Percentiles rank a stretch among this genome's conserved stretches.
phyloP scores from a whole-genome alignment of 1,284 basidiomycete genomes.

The Malassezia pachydermatis region DNA sequence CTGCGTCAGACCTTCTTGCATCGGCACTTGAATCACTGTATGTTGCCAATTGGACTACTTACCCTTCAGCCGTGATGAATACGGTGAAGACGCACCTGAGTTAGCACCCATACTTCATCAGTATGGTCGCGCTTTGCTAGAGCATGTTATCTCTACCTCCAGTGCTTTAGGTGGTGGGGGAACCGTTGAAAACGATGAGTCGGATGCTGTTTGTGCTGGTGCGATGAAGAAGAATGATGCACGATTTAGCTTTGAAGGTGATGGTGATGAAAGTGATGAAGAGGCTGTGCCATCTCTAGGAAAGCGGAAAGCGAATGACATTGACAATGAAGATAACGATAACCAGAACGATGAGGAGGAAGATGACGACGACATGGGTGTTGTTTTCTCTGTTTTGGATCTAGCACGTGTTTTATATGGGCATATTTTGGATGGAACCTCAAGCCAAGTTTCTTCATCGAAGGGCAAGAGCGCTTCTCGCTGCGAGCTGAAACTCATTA shows the following conservation, averaged over 20 bases:
- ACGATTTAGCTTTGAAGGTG: constrained; percentile 37
- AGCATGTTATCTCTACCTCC: constrained; percentile 37
- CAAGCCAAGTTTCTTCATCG: neutral
- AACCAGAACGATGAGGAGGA: constrained; percentile 6
- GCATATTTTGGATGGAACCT: constrained; percentile 20
- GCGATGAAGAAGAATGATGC: constrained; percentile 15
- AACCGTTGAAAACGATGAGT: constrained; percentile 1
- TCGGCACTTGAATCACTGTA: constrained; percentile 32
- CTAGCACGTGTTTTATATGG: constrained; percentile 38
- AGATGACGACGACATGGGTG: constrained; percentile 35
- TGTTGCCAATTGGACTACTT: constrained; percentile 5
- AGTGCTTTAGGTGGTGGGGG: constrained; percentile 35
- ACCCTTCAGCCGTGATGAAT: constrained; percentile 14
- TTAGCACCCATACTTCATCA: constrained; percentile 39
- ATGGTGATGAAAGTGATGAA: constrained; percentile 24
- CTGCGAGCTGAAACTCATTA: constrained; percentile 24
- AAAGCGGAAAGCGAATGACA: constrained; percentile 3
- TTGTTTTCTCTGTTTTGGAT: constrained; percentile 40
- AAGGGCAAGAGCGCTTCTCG: constrained; percentile 1
- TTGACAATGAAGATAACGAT: neutral
- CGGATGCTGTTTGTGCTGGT: neutral
- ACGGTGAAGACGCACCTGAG: constrained; percentile 32
- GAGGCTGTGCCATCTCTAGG: neutral
- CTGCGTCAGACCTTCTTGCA: constrained; percentile 29
- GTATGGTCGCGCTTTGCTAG: constrained; percentile 40